Base-by-base conservation (phyloP, 1,284 basidiomycete genomes). In the Leccinum insolens region DNA sequence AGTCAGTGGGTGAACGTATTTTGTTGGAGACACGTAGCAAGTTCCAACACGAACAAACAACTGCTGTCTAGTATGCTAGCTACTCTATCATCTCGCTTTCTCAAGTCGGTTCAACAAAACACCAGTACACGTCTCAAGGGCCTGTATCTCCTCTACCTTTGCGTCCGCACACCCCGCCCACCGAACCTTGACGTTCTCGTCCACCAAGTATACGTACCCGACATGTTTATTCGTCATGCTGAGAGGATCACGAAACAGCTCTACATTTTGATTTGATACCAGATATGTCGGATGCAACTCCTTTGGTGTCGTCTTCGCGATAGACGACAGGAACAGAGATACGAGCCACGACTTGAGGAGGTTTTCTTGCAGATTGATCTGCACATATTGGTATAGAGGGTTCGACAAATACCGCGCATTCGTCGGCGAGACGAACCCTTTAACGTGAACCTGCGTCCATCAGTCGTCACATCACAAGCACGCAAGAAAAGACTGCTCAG, bases 91-190 rank as follows among this genome's bases (percentile, higher is more conserved):
- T 37, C 39, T 67, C 17, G 49, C 76, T 58, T 79, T 80, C 65
- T 82, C 80, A 22, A 86, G 75, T 64, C 93, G 82, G 61, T 88
- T 85, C 70, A 95, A 79, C 49, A 96, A 82, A 2, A 95, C 91
- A 3, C 89, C 87, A 0, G 90, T 87, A 73, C 95, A 97, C 58
- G 84, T 88, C 73, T 89, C 82, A 64, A 98, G 80, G 12, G 90
- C 87, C 66, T 87, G 82, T 1, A 85, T 82, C 80, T 99, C 96
- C 67, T 92, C 89, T 6, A 81, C 76, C 69, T 88, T 91, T 0
- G 96, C 93, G 75, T 94, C 92, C 2, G 91, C 95, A 71, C 95
- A 93, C 3, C 90, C 97, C 1, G 94, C 97, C 98, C 97, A 99
- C 20, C 98, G 88, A 63, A 99, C 88, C 77, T 90, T 94, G 68